Evolutionary conservation across 768 basidiomycete species (phyloP), one percentile per base, ranked within the genome.

Genomic region (Termitomyces sp.): DNA sequence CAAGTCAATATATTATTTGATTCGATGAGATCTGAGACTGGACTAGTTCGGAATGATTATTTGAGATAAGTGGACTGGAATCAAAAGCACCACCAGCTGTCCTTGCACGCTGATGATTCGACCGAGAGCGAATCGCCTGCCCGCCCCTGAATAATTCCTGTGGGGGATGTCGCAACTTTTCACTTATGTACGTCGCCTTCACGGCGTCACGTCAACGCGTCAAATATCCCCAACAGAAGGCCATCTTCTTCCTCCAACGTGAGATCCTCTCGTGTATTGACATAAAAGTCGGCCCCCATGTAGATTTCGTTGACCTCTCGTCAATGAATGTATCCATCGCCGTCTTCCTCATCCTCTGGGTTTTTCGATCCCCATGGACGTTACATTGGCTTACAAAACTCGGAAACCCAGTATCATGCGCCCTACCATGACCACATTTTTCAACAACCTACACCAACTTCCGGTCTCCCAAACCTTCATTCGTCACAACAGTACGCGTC

Each of bases 81-180:
- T 36, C 61, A 35, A 46, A 15, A 48, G 44, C 12, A 42, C 24
- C 11, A 33, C 48, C 13, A 57, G 1, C 44, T 44, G 44, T 55
- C 44, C n/a, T 39, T 35, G 38, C n/a, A 32, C n/a, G 32, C 33
- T n/a, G 48, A 45, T 54, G 24, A 48, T 55, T 60, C 57, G 46
- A 58, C 35, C 38, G 20, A 15, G 35, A 35, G 4, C 15, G 48
- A 55, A 50, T 35, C 24, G 16, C 18, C 32, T 32, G 38, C 13
- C 16, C 20, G 49, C 66, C 55, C 65, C 72, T 69, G 67, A 70
- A 67, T 66, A 69, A 59, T 68, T 53, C 67, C 66, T 38, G 64
- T 59, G 61, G 28, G 48, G 61, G 64, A 48, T 40, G 45, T 60
- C 49, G 63, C 53, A 39, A 60, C 56, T 48, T 58, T 45, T 60